These are phyloP conservation scores for Trichomonas gallinae DNA, from an alignment of 208 protist genomes.

Conservation along the genomic window DNA sequence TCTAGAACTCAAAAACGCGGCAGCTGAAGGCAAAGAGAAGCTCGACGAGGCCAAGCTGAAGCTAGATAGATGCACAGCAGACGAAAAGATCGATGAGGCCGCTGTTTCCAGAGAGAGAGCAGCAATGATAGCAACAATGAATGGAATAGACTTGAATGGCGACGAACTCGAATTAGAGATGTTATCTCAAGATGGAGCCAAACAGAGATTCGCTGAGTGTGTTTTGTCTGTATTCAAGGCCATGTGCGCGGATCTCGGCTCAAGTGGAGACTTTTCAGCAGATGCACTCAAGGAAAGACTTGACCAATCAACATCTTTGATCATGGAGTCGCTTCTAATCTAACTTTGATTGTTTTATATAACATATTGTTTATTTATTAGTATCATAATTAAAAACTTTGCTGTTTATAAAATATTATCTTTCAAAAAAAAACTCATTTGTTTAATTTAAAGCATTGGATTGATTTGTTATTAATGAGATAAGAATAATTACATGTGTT, in stretches of 20 bases:
- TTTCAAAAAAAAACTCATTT: too few relatives aligned
- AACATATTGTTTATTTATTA: too few relatives aligned
- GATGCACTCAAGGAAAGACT: background rate
- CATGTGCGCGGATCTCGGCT: background rate
- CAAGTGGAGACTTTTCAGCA: background rate
- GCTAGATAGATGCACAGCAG: background rate
- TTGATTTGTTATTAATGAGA: too few relatives aligned
- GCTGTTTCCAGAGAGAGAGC: background rate
- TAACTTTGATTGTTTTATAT: background rate
- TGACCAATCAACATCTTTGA: background rate
- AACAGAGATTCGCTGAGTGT: background rate
- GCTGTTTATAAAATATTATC: too few relatives aligned
- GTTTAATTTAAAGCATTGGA: too few relatives aligned
- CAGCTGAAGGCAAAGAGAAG: background rate
- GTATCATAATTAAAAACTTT: too few relatives aligned
- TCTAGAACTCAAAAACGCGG: background rate
- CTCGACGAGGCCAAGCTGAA: background rate
- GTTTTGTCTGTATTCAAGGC: background rate
- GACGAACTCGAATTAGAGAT: background rate
- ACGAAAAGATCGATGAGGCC: background rate
- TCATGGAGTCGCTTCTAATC: background rate
- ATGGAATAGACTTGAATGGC: background rate
- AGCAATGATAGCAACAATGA: background rate
- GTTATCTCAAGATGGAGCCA: background rate
- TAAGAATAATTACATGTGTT: too few relatives aligned